A percentile compares a stretch with the other conserved stretches of the same genome.
These are phyloP conservation scores for Bertia moriformis DNA, from an alignment of 2,329 filamentous ascomycete species.

Conservation along the genomic window DNA sequence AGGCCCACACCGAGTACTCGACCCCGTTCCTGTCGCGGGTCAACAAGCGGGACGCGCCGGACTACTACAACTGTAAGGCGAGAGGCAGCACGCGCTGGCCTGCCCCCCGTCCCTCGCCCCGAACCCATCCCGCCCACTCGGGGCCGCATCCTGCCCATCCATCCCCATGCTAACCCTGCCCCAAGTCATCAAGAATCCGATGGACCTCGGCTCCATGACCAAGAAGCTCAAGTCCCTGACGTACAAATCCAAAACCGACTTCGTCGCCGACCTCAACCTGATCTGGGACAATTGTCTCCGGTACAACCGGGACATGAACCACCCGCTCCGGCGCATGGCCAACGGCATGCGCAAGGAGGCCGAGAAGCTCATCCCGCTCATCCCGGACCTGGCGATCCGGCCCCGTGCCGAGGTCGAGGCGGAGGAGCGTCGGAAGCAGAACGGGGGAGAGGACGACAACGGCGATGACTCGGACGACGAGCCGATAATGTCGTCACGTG, in stretches of 20 bases:
- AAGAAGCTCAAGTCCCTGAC: conserved; percentile 78
- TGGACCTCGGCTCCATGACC: conserved; percentile 96
- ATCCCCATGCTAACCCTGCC: too few relatives aligned
- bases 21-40: conserved; percentile 85
- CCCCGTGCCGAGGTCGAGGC: conserved; percentile 90
- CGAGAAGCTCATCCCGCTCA: conserved; percentile 86
- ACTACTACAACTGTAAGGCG: conserved; percentile 75
- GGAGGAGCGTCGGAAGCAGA: conserved; percentile 70
- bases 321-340: conserved; percentile 81
- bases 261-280: conserved; percentile 80
- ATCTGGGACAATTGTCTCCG: conserved; percentile 96
- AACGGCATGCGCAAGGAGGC: conserved; percentile 95
- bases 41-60: conserved; percentile 90
- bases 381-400: conserved; percentile 80
- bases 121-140: too few relatives aligned
- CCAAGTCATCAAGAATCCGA: conserved; percentile 84
- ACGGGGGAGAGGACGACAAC: conserved; percentile 68
- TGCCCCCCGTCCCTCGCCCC: conserved; percentile 2
- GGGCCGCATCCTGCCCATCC: too few relatives aligned
- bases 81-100: conserved; percentile 2
- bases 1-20: conserved; percentile 93
- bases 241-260: conserved; percentile 85
- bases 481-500: conserved; percentile 93
- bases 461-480: conserved; percentile 91
- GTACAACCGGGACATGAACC: conserved; percentile 81